Evolutionary conservation across 2,329 filamentous ascomycete genomes (phyloP), one percentile per base, ranked within the genome.

Genomic region (Pseudogymnoascus sp.): DNA sequence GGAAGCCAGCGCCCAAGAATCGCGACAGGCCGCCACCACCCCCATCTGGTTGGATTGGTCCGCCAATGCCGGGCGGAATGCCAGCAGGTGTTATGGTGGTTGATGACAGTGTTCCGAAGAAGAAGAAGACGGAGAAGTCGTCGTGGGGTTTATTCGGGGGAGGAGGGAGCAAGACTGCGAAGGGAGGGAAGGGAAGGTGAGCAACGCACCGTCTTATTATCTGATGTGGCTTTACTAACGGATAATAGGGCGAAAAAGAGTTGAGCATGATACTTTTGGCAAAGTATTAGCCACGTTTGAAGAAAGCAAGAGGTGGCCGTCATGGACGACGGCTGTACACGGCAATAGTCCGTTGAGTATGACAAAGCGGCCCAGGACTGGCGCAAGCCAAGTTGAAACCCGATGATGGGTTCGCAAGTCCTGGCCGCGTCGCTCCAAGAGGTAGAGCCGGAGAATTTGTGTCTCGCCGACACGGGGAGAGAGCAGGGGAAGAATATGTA

Each of bases 1-100:
- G 46, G 11, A 23, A 23, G 62, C 67, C 63, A 68, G 65, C 44
- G 63, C 72, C 13, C 65, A 72, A 38, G 65, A 65, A 7, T 70
- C 68, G 70, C 19, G 59, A 63, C 42, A 37, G 15, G 44, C 23
- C 35, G 1, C 60, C 60, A 33, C 23, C 29, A n/a, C 60, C 59
- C 23, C 59, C 37, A 15, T 21, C 21, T 21, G 31, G n/a, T 26
- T 38, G 26, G 29, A 11, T 33, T 61, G 59, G 17, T 35, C n/a
- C 29, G 3, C 15, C 9, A 15, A 15, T 13, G 42, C 21, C 21
- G 13, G 38, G 38, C 11, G 60, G 26, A 50, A 33, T 56, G n/a
- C n/a, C 50, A 1, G 2, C 60, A 2, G 60, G 38, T 15, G 10
- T 53, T 40, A 7, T 5, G 4, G 2, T 13, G 7, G 4, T 62